Percentiles rank a stretch among this genome's conserved stretches.
These are phyloP conservation scores for Aethionema arabicum DNA, from an alignment of 345 rosid genomes.

Conservation along the genomic window DNA sequence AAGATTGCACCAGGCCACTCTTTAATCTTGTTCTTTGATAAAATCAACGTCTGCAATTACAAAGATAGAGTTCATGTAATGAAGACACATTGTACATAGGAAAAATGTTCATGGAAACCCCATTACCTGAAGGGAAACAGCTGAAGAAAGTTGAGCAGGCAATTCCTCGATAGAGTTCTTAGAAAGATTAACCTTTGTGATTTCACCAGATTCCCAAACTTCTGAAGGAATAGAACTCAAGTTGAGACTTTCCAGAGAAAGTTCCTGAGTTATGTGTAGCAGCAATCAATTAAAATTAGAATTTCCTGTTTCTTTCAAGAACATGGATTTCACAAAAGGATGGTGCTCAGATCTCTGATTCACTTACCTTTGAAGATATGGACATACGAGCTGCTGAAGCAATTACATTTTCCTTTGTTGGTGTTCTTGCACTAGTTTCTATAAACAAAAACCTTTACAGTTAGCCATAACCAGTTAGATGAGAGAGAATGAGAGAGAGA, in stretches of 20 bases:
- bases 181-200: constrained; percentile 72
- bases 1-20: constrained; percentile 77
- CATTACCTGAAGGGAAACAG: constrained; percentile 67
- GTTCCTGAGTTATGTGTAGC: constrained; percentile 52
- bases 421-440: constrained; percentile 62
- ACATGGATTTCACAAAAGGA: constrained; percentile 8
- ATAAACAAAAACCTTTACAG: constrained; percentile 24
- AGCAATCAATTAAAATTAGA: constrained; percentile 13
- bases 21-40: constrained; percentile 76
- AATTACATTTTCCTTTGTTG: constrained; percentile 59
- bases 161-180: constrained; percentile 77
- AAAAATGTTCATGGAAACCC: neutral
- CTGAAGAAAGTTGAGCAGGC: constrained; percentile 69
- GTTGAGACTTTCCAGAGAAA: constrained; percentile 68
- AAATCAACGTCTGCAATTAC: constrained; percentile 59
- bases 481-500: constrained; percentile 16
- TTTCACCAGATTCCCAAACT: constrained; percentile 77
- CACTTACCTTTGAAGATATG: constrained; percentile 70
- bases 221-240: constrained; percentile 74
- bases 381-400: constrained; percentile 82
- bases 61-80: constrained; percentile 23
- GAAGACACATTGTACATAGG: neutral
- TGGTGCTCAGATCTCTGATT: constrained; percentile 24
- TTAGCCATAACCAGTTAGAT: constrained; percentile 20
- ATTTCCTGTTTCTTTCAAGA: neutral